Evolutionary conservation across 148 eudicot species (phyloP).

Genomic region (Limonium bicolor): DNA sequence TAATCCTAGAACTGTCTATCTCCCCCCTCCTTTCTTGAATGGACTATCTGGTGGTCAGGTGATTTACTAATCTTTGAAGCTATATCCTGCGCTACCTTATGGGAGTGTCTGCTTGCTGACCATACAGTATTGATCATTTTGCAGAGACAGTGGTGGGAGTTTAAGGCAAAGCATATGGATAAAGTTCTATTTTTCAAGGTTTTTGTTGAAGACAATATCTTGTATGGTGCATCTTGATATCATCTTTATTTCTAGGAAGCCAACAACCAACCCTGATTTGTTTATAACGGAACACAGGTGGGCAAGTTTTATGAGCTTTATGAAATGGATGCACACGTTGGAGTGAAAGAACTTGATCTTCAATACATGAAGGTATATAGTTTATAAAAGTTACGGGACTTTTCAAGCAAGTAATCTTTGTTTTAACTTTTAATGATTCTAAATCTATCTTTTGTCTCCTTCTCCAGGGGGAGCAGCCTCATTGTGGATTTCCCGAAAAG

Average conservation of each 20-base stretch:
- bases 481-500: slow-evolving; percentile 97
- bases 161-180: slow-evolving; percentile 95
- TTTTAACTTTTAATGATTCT: neutral
- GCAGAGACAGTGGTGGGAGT: slow-evolving; percentile 99
- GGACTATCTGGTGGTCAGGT: slow-evolving; percentile 77
- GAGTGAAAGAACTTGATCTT: slow-evolving; percentile 89
- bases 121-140: slow-evolving; percentile 9
- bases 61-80: too few relatives aligned
- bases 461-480: slow-evolving; percentile 93
- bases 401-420: neutral
- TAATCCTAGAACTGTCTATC: slow-evolving; percentile 72
- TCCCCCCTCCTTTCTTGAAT: slow-evolving; percentile 68
- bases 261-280: neutral
- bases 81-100: too few relatives aligned
- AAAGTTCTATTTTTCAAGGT: slow-evolving; percentile 99
- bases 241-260: neutral
- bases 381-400: too few relatives aligned
- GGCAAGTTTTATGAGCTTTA: slow-evolving; percentile 96
- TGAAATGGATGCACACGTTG: slow-evolving; percentile 99
- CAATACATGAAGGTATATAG: slow-evolving; percentile 90
- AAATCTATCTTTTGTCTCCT: too few relatives aligned
- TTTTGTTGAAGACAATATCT: slow-evolving; percentile 6
- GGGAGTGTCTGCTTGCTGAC: too few relatives aligned
- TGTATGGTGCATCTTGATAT: neutral
- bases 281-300: slow-evolving; percentile 46